These are phyloP conservation scores for Zygotorulaspora florentina DNA, from an alignment of 805 yeast genomes.

Conservation along the genomic window DNA sequence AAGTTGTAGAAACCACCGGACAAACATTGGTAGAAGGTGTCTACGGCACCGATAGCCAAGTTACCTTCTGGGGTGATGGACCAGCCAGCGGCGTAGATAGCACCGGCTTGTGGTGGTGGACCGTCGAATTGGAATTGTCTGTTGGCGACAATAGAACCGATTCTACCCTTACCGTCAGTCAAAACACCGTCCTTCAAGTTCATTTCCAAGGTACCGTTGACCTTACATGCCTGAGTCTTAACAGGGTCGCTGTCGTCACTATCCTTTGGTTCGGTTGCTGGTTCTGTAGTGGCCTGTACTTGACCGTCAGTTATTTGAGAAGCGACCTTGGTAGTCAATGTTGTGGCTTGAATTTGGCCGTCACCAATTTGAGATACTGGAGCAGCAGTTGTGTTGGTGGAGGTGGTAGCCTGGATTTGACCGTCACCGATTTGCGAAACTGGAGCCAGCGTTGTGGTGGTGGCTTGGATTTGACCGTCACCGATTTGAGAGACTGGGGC, in stretches of 20 bases:
- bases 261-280: constrained; percentile 23
- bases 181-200: constrained; percentile 48
- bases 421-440: constrained; percentile 42
- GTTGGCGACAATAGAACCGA: constrained; percentile 78
- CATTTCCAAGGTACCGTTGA: constrained; percentile 51
- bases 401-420: constrained; percentile 38
- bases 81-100: constrained; percentile 71
- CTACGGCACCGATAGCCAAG: constrained; percentile 60
- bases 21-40: constrained; percentile 67
- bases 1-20: constrained; percentile 77
- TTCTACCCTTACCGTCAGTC: constrained; percentile 58
- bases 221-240: constrained; percentile 41
- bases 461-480: constrained; percentile 42
- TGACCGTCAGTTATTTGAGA: constrained; percentile 45
- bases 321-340: constrained; percentile 35
- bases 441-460: constrained; percentile 36
- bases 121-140: constrained; percentile 85
- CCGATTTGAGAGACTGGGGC: constrained; percentile 37
- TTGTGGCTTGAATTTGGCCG: constrained; percentile 39
- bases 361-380: constrained; percentile 40
- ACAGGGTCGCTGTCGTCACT: constrained; percentile 41
- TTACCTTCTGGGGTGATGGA: constrained; percentile 47
- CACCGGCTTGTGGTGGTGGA: constrained; percentile 81
- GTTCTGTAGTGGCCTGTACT: constrained; percentile 36
- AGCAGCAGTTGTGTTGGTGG: constrained; percentile 17